phyloP scores from a whole-genome alignment of 768 basidiomycete species.

The Postia placenta region DNA sequence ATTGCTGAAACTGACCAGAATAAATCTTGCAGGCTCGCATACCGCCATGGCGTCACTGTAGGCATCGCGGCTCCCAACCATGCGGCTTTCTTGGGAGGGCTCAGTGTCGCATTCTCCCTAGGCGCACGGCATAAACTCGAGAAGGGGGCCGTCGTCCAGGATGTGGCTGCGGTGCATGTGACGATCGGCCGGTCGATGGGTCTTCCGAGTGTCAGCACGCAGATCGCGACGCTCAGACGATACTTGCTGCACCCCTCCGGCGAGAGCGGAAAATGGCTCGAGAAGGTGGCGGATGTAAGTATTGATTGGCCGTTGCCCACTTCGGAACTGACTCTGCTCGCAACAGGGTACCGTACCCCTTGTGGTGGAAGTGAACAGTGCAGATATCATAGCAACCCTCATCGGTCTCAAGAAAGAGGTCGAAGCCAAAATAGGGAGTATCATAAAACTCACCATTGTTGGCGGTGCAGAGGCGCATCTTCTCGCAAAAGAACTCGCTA shows the following conservation, averaged over 20 bases:
- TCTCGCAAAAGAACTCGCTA: slow-evolving; percentile 55
- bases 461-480: slow-evolving; percentile 59
- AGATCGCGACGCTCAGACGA: slow-evolving; percentile 66
- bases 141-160: slow-evolving; percentile 36
- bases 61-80: slow-evolving; percentile 32
- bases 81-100: slow-evolving; percentile 29
- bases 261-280: slow-evolving; percentile 26
- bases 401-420: slow-evolving; percentile 53
- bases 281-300: slow-evolving; percentile 25
- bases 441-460: slow-evolving; percentile 38
- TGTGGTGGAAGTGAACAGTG: slow-evolving; percentile 61
- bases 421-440: slow-evolving; percentile 28
- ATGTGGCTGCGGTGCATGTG: slow-evolving; percentile 34
- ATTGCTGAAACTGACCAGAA: neutral
- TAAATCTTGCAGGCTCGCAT: slow-evolving; percentile 32
- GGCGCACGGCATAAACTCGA: slow-evolving; percentile 35
- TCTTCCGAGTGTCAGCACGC: slow-evolving; percentile 60
- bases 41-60: slow-evolving; percentile 40
- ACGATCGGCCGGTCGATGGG: slow-evolving; percentile 36
- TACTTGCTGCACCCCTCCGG: slow-evolving; percentile 41
- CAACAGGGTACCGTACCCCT: slow-evolving; percentile 52
- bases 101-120: slow-evolving; percentile 37
- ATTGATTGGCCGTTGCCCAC: too few species aligned
- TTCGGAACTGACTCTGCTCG: too few species aligned
- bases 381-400: slow-evolving; percentile 71